A percentile compares a stretch with the other conserved stretches of the same genome.
phyloP scores from a whole-genome alignment of 176 grass and related monocot genomes.

The Rhynchospora tenuis region DNA sequence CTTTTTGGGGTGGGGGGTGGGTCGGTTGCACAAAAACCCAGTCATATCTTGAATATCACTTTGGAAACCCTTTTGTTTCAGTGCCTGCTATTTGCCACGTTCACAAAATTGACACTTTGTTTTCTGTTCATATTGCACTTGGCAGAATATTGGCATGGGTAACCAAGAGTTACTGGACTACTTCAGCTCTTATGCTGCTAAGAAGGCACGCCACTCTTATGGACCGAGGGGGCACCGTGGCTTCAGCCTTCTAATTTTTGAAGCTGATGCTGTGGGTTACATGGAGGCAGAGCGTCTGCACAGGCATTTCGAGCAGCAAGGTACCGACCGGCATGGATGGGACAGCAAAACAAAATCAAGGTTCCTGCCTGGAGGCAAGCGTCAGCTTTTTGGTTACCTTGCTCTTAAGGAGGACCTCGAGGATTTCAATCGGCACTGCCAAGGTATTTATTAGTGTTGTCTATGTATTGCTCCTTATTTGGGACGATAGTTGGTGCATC shows the following conservation, averaged over 20 bases:
- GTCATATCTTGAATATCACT: not conserved
- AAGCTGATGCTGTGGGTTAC: conserved; percentile 63
- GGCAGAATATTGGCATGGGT: conserved; percentile 55
- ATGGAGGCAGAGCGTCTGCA: conserved; percentile 73
- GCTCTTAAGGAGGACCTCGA: conserved; percentile 80
- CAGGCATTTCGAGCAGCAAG: conserved; percentile 58
- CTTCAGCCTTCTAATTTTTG: conserved; percentile 83
- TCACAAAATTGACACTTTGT: too few species aligned
- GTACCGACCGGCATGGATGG: conserved; percentile 65
- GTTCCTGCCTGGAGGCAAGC: conserved; percentile 66
- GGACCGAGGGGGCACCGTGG: conserved; percentile 83
- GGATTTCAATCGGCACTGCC: conserved; percentile 52
- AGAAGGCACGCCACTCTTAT: conserved; percentile 78
- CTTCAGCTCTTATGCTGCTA: conserved; percentile 58
- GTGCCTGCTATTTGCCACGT: not conserved
- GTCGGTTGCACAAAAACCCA: not conserved
- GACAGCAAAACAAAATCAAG: conserved; percentile 10
- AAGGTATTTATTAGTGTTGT: conserved; percentile 37
- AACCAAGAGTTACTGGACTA: conserved; percentile 83
- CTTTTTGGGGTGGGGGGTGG: not conserved
- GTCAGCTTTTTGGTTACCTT: conserved; percentile 78
- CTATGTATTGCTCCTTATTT: not conserved
- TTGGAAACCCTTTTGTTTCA: not conserved
- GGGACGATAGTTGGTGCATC: not conserved
- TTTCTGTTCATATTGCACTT: not conserved